Evolutionary conservation across 1,139 yeast species (phyloP).

Genomic region (Williopsis jadinii): DNA sequence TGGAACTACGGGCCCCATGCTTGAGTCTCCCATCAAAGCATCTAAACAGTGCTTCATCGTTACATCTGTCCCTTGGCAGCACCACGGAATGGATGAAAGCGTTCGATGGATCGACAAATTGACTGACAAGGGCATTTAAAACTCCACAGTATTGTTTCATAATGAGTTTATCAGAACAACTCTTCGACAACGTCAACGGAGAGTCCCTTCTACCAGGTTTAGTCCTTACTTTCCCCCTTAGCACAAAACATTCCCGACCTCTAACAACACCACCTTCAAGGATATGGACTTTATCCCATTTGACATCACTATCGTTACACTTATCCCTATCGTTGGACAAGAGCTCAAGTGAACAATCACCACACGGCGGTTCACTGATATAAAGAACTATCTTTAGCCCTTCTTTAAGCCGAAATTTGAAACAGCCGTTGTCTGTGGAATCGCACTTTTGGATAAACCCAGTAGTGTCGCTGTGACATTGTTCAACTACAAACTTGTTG

Average conservation of each 20-base stretch:
- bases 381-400: constrained; percentile 48
- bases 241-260: constrained; percentile 59
- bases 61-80: constrained; percentile 34
- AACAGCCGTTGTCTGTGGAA: too few relatives aligned
- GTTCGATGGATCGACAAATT: constrained; percentile 32
- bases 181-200: constrained; percentile 60
- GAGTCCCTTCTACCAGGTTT: constrained; percentile 90
- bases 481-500: constrained; percentile 38
- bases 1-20: neutral
- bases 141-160: constrained; percentile 58
- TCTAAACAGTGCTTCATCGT: constrained; percentile 36
- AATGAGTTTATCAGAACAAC: constrained; percentile 82
- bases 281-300: constrained; percentile 24
- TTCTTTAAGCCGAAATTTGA: constrained; percentile 4
- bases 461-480: constrained; percentile 19
- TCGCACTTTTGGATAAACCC: too few relatives aligned
- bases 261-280: constrained; percentile 34
- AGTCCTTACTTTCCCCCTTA: constrained; percentile 66
- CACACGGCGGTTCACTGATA: constrained; percentile 85
- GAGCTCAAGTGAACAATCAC: constrained; percentile 70
- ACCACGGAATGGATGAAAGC: constrained; percentile 49
- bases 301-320: constrained; percentile 1
- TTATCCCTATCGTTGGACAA: constrained; percentile 23
- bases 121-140: constrained; percentile 42
- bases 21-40: constrained; percentile 40